Conservation (phyloP, 2,329 filamentous ascomycete species). For the Aspergillus unguis region DNA sequence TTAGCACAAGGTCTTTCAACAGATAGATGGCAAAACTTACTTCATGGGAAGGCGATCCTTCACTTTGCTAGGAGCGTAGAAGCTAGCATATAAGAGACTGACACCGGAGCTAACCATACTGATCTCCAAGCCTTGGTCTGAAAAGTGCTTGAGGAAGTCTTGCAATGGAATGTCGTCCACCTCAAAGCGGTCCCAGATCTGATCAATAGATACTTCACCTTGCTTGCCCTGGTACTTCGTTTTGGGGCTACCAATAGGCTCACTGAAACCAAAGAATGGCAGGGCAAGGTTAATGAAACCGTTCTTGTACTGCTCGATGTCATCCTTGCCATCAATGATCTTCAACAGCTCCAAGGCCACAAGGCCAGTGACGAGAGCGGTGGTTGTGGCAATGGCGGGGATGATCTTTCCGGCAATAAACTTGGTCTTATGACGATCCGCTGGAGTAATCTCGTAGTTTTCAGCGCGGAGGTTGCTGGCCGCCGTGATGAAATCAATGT, state of each 20-base stretch:
- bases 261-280: slow-evolving; percentile 97
- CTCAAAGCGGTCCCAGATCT: slow-evolving; percentile 98
- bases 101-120: slow-evolving; percentile 98
- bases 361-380: slow-evolving; percentile 88
- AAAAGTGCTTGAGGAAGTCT: slow-evolving; percentile 80
- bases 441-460: slow-evolving; percentile 94
- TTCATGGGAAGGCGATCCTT: slow-evolving; percentile 75
- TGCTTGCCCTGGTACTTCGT: slow-evolving; percentile 78
- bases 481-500: slow-evolving; percentile 98
- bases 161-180: slow-evolving; percentile 78
- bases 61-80: slow-evolving; percentile 78
- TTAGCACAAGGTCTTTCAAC: slow-evolving; percentile 24
- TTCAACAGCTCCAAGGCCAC: slow-evolving; percentile 94
- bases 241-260: slow-evolving; percentile 92
- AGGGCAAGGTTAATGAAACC: slow-evolving; percentile 95
- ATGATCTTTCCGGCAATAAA: slow-evolving; percentile 99
- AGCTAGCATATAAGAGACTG: slow-evolving; percentile 87
- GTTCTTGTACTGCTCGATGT: slow-evolving; percentile 99
- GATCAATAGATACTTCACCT: slow-evolving; percentile 78
- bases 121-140: slow-evolving; percentile 73
- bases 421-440: slow-evolving; percentile 96
- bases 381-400: slow-evolving; percentile 95
- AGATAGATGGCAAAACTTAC: slow-evolving; percentile 46
- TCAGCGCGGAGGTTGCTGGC: slow-evolving; percentile 94
- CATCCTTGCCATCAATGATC: slow-evolving; percentile 91